phyloP scores from a whole-genome alignment of 2,329 filamentous ascomycete species.

The Xylariaceae sp. region DNA sequence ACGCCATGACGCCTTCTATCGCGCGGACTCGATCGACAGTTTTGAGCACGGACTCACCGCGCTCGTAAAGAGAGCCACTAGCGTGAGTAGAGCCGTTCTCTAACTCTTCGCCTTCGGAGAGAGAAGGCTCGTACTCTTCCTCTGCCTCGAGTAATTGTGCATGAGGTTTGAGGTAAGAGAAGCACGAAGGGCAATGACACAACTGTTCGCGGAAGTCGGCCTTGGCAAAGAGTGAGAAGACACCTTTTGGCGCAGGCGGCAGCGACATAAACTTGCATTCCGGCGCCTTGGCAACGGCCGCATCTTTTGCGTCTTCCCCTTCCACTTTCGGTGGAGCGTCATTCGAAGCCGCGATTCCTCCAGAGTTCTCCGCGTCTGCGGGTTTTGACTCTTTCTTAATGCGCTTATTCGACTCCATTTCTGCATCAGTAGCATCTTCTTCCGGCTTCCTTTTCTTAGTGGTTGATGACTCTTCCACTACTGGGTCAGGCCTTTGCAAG shows the following conservation, averaged over 20 bases:
- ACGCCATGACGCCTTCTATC: slow-evolving; percentile 96
- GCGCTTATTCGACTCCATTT: slow-evolving; percentile 44
- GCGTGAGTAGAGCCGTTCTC: slow-evolving; percentile 56
- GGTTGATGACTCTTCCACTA: slow-evolving; percentile 9
- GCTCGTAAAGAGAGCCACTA: slow-evolving; percentile 79
- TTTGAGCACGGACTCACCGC: slow-evolving; percentile 84
- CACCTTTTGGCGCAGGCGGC: slow-evolving; percentile 47
- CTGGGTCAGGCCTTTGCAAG: slow-evolving; percentile 28
- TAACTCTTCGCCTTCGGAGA: slow-evolving; percentile 57
- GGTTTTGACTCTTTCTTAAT: slow-evolving; percentile 39
- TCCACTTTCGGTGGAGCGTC: slow-evolving; percentile 15
- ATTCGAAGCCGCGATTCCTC: slow-evolving; percentile 3
- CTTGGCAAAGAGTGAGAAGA: slow-evolving; percentile 77
- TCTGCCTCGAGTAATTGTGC: slow-evolving; percentile 88
- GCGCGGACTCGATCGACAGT: slow-evolving; percentile 89
- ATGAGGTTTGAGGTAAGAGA: slow-evolving; percentile 62
- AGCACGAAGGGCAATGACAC: slow-evolving; percentile 80
- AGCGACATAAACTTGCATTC: slow-evolving; percentile 58
- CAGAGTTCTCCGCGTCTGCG: slow-evolving; percentile 6
- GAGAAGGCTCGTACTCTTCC: slow-evolving; percentile 84
- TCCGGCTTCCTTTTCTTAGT: slow-evolving; percentile 64
- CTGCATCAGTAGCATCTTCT: slow-evolving; percentile 39
- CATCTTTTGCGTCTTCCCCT: slow-evolving; percentile 21
- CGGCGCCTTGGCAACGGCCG: slow-evolving; percentile 11
- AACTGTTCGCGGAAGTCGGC: slow-evolving; percentile 73